Percentiles rank a stretch among this genome's conserved stretches.
phyloP scores from a whole-genome alignment of 73 alveolate species.

The Paramecium primaurelia region DNA sequence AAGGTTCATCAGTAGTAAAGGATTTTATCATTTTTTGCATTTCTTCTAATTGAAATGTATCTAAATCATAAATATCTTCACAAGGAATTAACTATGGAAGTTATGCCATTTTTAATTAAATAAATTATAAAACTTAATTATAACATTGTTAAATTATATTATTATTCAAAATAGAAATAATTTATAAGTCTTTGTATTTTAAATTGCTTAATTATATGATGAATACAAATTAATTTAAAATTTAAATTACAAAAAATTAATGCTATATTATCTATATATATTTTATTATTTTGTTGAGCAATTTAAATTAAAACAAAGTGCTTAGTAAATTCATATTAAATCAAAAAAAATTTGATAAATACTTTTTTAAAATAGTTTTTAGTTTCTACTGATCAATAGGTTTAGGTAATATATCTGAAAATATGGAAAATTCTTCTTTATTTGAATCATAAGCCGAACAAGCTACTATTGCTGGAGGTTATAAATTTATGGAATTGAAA shows the following conservation, averaged over 20 bases:
- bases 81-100: slow-evolving; percentile 16
- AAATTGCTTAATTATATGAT: no score
- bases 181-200: no score
- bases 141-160: no score
- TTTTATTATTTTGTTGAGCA: background rate
- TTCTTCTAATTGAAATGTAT: slow-evolving; percentile 16
- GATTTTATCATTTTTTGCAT: background rate
- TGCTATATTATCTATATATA: background rate
- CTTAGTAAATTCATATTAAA: background rate
- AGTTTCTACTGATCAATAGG: background rate
- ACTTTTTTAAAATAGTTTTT: background rate
- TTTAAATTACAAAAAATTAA: no score
- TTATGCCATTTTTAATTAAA: background rate
- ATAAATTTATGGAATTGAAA: background rate
- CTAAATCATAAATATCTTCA: slow-evolving; percentile 56
- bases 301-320: background rate
- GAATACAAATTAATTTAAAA: no score
- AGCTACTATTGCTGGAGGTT: background rate
- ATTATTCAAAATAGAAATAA: no score
- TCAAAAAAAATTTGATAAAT: background rate
- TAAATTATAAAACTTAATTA: background rate
- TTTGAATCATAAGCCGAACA: background rate
- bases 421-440: background rate
- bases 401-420: background rate
- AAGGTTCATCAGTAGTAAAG: background rate